Evolutionary conservation across 768 basidiomycete species (phyloP).

Genomic region (Termitomyces sp.): DNA sequence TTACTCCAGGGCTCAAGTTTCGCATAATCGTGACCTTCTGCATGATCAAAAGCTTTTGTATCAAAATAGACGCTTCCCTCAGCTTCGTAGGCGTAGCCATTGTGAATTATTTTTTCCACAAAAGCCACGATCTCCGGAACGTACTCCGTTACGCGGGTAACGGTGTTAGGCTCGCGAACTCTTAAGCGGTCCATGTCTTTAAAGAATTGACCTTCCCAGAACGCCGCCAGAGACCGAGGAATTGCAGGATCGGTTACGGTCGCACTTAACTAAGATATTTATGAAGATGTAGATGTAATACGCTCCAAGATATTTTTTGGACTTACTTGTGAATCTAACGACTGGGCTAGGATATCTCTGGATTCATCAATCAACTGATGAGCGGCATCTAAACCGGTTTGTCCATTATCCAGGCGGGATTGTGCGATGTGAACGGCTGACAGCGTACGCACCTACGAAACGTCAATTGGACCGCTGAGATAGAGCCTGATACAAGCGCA

Average conservation of each 20-base stretch:
- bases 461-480: constrained; percentile 13
- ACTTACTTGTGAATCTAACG: constrained; percentile 70
- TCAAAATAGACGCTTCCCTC: constrained; percentile 91
- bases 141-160: constrained; percentile 96
- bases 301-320: neutral
- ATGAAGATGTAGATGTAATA: neutral
- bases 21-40: constrained; percentile 79
- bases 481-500: constrained; percentile 31
- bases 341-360: constrained; percentile 68
- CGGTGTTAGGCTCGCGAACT: constrained; percentile 81
- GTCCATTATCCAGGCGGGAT: constrained; percentile 33
- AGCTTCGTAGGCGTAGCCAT: constrained; percentile 71
- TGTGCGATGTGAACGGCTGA: constrained; percentile 51
- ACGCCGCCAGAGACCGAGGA: constrained; percentile 73
- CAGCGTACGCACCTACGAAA: constrained; percentile 40
- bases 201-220: constrained; percentile 91
- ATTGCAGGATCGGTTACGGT: constrained; percentile 85
- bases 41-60: constrained; percentile 73
- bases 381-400: constrained; percentile 38
- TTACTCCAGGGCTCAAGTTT: constrained; percentile 97
- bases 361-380: constrained; percentile 65
- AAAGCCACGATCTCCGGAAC: constrained; percentile 92
- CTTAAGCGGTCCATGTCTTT: constrained; percentile 86
- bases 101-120: constrained; percentile 77
- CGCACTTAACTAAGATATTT: constrained; percentile 51